Percentiles rank a stretch among this genome's conserved stretches.
phyloP scores from a whole-genome alignment of 2,329 filamentous ascomycete species.

The Sporothrix dimorphospora region DNA sequence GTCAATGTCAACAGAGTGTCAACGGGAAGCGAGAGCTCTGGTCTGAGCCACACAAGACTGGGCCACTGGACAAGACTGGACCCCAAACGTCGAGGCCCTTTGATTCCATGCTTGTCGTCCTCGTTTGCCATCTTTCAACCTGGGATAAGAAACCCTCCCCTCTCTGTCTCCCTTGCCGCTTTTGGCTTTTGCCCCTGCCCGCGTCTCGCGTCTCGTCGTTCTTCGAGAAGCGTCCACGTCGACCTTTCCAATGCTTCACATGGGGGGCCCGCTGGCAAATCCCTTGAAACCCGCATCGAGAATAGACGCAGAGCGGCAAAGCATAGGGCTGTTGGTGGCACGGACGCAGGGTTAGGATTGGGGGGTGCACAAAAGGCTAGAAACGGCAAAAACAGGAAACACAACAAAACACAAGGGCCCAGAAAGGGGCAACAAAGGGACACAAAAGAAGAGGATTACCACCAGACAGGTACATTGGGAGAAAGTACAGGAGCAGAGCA shows the following conservation, averaged over 20 bases:
- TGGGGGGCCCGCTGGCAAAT: slow-evolving; percentile 3
- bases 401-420: neutral
- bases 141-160: neutral
- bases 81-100: too few species aligned
- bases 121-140: neutral
- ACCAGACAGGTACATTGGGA: neutral
- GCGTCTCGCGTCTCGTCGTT: neutral
- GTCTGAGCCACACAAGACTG: too few species aligned
- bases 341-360: neutral
- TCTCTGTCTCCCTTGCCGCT: slow-evolving; percentile 9
- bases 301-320: slow-evolving; percentile 4
- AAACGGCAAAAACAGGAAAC: too few species aligned
- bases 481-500: neutral
- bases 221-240: neutral
- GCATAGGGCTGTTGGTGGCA: slow-evolving; percentile 9
- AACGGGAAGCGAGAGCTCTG: too few species aligned
- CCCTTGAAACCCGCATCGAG: slow-evolving; percentile 18
- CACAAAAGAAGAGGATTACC: neutral
- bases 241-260: neutral
- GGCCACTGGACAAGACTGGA: too few species aligned
- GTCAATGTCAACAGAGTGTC: too few species aligned
- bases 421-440: neutral
- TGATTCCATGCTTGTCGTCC: neutral
- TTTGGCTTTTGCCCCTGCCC: slow-evolving; percentile 13
- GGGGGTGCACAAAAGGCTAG: too few species aligned